Evolutionary conservation across 176 grass and related monocot genomes (phyloP), one percentile per base, ranked within the genome.

Genomic region (Aegilops bicornis): DNA sequence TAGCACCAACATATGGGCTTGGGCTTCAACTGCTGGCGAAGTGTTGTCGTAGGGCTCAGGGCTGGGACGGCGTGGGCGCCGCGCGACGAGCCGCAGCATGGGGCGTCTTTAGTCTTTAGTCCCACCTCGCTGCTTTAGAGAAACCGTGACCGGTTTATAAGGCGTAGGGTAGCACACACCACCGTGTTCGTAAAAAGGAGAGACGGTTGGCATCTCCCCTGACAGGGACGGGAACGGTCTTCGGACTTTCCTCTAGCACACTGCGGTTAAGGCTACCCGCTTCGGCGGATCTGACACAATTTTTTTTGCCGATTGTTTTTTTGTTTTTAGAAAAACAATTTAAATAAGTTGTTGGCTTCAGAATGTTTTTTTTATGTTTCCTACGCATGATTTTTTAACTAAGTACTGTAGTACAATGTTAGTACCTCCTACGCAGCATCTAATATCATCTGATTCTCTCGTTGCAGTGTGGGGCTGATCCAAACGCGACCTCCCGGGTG

Each of bases 131-230:
- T 83, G 3, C 0, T 6, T 11, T 0, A 20, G 0, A 0, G 0
- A 0, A 0, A 13, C 2, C 10, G 3, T 6, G 5, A 4, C n/a
- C 13, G 0, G 2, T 10, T 87, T 87, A 87, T 91, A 87, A 17
- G 0, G 0, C 0, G 20, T 39, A 13, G 1, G 15, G 56, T 5
- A 30, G 0, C 1, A 0, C 0, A 0, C 0, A 1, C 0, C 0
- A 0, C 2, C 7, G 82, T 92, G 87, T 93, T 91, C 87, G 82
- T 89, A 72, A 64, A 95, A 95, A 93, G 93, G 91, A 95, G 96
- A 94, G 93, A 94, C 76, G 89, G 90, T 95, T 95, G 96, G 93
- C 96, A 91, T 98, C 93, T 91, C 90, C 90, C 93, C 88, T 90
- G 86, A 90, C 88, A 98, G 85, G 91, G 89, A 88, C 95, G 92